phyloP scores from a whole-genome alignment of 768 basidiomycete genomes.

The Suillus clintonianus region DNA sequence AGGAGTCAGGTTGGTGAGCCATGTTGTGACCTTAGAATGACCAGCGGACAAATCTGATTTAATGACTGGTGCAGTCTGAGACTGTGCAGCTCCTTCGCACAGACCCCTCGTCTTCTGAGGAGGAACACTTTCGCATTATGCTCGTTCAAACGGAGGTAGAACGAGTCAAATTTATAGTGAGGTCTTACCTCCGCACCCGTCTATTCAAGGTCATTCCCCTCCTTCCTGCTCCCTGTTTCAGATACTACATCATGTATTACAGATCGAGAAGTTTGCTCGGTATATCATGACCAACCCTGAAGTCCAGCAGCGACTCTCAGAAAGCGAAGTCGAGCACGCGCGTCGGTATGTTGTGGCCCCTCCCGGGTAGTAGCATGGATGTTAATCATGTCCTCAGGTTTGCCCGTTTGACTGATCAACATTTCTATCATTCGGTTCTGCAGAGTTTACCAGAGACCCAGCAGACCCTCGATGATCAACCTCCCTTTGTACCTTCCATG shows the following conservation, averaged over 20 bases:
- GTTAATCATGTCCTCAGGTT: slow-evolving; percentile 48
- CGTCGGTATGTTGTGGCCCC: slow-evolving; percentile 49
- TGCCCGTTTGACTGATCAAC: slow-evolving; percentile 72
- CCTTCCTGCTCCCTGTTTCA: slow-evolving; percentile 4
- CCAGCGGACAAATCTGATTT: not conserved
- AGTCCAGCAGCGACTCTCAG: slow-evolving; percentile 77
- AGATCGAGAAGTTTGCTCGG: slow-evolving; percentile 90
- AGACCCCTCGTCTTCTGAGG: slow-evolving; percentile 84
- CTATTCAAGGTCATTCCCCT: slow-evolving; percentile 69
- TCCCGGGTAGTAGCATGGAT: slow-evolving; percentile 1
- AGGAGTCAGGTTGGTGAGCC: slow-evolving; percentile 69
- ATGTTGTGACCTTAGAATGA: not conserved
- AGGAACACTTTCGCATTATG: slow-evolving; percentile 91
- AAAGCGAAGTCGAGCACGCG: slow-evolving; percentile 81
- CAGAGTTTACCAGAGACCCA: slow-evolving; percentile 81
- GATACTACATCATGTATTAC: slow-evolving; percentile 17
- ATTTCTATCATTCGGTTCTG: slow-evolving; percentile 79
- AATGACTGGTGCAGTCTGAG: slow-evolving; percentile 55
- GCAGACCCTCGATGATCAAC: slow-evolving; percentile 73
- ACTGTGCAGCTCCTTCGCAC: slow-evolving; percentile 74
- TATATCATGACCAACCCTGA: slow-evolving; percentile 72
- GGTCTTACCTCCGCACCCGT: slow-evolving; percentile 86
- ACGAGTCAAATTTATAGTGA: slow-evolving; percentile 87
- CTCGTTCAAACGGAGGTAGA: slow-evolving; percentile 95
- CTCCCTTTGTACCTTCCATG: slow-evolving; percentile 75